Evolutionary conservation across 1,284 basidiomycete genomes (phyloP), one percentile per base, ranked within the genome.

Genomic region (Tremellales sp.): DNA sequence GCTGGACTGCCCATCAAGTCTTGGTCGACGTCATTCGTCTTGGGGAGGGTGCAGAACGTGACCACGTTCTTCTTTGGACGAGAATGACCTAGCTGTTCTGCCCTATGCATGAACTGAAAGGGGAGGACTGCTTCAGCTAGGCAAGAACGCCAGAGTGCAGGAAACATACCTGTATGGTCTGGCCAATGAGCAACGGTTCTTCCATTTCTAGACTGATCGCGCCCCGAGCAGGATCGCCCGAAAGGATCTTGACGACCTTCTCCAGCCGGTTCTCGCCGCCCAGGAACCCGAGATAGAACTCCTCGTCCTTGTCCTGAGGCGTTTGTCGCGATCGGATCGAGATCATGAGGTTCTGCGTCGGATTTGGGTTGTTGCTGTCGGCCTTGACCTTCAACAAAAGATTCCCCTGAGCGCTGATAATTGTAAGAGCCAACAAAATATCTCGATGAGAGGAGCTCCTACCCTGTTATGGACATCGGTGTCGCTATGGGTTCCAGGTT

Each of bases 141-240:
- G n/a, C 41, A 16, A 22, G 35, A 29, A 25, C 35, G 29, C 19
- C 43, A 39, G 18, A 48, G 29, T 33, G 27, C 12, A 21, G 6
- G n/a, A 16, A 26, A 59, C 75, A 49, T 54, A 85, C 86, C 72
- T 83, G 80, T n/a, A 87, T 80, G 2, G 63, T 60, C 13, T 80
- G 73, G 3, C 84, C 85, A 2, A 72, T 65, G 1, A 63, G 58
- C 0, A 86, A 81, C 3, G 85, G 80, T 22, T 75, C 75, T 29
- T 80, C 76, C 14, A 80, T 77, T 28, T 85, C 83, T 1, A 92
- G 74, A 0, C 85, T 81, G 14, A 92, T 74, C 0, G 81, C 80
- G 0, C 89, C 89, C 8, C 85, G 77, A 19, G 81, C 81, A 0
- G 86, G 87, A 66, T 88, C 87, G 1, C 89, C 89, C 0, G 85